A percentile compares a stretch with the other conserved stretches of the same genome.
Evolutionary conservation across 2,329 filamentous ascomycete genomes (phyloP).

Genomic region (Lasiodiplodia sp.): DNA sequence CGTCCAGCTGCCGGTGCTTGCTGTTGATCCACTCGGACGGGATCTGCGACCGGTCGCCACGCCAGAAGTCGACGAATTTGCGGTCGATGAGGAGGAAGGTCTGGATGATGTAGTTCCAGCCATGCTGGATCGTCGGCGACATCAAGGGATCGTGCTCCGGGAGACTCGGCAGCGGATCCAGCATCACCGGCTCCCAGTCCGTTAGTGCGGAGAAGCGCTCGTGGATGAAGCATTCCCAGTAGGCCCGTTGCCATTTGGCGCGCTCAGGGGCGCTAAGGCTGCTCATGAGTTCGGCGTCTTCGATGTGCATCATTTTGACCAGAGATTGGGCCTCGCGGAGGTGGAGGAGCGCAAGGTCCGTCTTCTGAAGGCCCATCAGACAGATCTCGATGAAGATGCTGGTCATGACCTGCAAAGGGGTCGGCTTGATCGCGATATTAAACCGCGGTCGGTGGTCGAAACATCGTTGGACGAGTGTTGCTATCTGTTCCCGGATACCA

Average conservation of each 20-base stretch:
- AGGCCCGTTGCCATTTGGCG: constrained; percentile 57
- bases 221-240: constrained; percentile 65
- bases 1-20: constrained; percentile 54
- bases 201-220: constrained; percentile 64
- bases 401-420: constrained; percentile 61
- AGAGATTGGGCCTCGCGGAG: constrained; percentile 79
- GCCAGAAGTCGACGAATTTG: constrained; percentile 55
- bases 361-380: constrained; percentile 73
- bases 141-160: constrained; percentile 52
- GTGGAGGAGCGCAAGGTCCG: constrained; percentile 81
- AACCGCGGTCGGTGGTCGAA: constrained; percentile 35
- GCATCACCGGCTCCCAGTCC: constrained; percentile 54
- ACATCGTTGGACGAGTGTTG: constrained; percentile 7
- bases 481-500: constrained; percentile 10
- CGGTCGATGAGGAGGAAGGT: constrained; percentile 54
- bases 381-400: constrained; percentile 81
- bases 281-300: constrained; percentile 47
- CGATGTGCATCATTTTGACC: constrained; percentile 44
- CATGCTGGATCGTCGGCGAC: constrained; percentile 49
- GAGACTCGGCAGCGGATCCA: constrained; percentile 48
- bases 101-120: constrained; percentile 55
- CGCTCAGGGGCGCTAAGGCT: constrained; percentile 46
- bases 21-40: constrained; percentile 54
- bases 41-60: constrained; percentile 46
- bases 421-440: constrained; percentile 35